Percentiles rank a stretch among this genome's conserved stretches.
These are phyloP conservation scores for Colletotrichum eremochloae DNA, from an alignment of 2,329 filamentous ascomycete genomes.

Conservation along the genomic window DNA sequence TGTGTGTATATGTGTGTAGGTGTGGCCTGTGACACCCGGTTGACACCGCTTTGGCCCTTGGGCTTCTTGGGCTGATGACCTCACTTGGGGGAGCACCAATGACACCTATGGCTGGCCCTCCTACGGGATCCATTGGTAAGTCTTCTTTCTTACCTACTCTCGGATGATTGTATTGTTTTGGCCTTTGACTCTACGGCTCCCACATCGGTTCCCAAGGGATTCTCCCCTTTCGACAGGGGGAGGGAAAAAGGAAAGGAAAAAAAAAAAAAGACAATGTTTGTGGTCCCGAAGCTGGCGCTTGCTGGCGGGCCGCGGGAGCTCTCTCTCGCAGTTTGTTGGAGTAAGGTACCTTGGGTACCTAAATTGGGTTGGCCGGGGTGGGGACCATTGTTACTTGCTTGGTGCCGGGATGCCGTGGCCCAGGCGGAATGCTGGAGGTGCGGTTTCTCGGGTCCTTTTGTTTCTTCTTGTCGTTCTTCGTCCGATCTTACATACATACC, in stretches of 20 bases:
- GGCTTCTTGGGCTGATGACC: background rate
- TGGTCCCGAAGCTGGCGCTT: background rate
- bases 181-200: too few species aligned
- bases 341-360: background rate
- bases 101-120: background rate
- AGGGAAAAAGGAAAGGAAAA: background rate
- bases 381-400: background rate
- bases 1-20: background rate
- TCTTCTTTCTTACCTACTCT: background rate
- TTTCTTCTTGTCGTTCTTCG: background rate
- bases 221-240: too few species aligned
- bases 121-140: background rate
- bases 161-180: too few species aligned
- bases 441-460: background rate
- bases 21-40: slow-evolving; percentile 9
- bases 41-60: slow-evolving; percentile 18
- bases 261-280: background rate
- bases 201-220: background rate
- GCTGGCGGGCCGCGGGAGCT: background rate
- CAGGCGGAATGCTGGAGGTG: background rate
- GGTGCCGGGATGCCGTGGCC: background rate
- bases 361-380: background rate
- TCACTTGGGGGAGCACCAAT: background rate
- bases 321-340: too few species aligned
- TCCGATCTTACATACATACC: too few species aligned